Conservation (phyloP, 192 early-diverging fungal species). For the Coemansia nantahalensis region DNA sequence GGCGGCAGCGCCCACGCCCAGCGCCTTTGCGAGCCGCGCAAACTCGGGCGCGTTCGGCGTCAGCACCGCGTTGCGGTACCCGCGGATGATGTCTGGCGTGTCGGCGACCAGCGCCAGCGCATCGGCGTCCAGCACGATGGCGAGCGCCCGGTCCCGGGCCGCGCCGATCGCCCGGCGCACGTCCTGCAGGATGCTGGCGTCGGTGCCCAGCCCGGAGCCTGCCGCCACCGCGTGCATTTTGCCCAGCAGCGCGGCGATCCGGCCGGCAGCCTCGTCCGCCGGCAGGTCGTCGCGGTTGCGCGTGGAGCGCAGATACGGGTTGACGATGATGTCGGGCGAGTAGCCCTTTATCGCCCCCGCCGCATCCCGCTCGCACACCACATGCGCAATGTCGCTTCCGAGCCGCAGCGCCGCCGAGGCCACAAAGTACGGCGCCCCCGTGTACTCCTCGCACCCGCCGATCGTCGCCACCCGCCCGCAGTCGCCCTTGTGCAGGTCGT, state of each 20-base stretch:
- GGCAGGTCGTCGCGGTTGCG: slow-evolving; percentile 17
- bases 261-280: slow-evolving; percentile 47
- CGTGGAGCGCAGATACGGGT: slow-evolving; percentile 70
- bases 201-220: slow-evolving; percentile 89
- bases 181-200: slow-evolving; percentile 62
- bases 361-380: slow-evolving; percentile 83
- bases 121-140: slow-evolving; percentile 95
- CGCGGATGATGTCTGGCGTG: slow-evolving; percentile 65
- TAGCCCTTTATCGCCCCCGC: slow-evolving; percentile 76
- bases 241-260: slow-evolving; percentile 55
- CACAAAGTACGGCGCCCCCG: slow-evolving; percentile 90
- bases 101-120: slow-evolving; percentile 74
- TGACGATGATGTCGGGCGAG: slow-evolving; percentile 88
- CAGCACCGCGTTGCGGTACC: slow-evolving; percentile 71
- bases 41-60: slow-evolving; percentile 93
- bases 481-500: slow-evolving; percentile 47
- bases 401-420: slow-evolving; percentile 35
- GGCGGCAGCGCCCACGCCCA: slow-evolving; percentile 41
- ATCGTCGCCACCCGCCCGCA: slow-evolving; percentile 39
- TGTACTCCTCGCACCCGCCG: slow-evolving; percentile 61
- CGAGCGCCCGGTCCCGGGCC: slow-evolving; percentile 60
- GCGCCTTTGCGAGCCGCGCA: slow-evolving; percentile 63
- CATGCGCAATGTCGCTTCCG: slow-evolving; percentile 83
- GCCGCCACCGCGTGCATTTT: slow-evolving; percentile 83
- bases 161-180: slow-evolving; percentile 66